phyloP scores from a whole-genome alignment of 2,329 filamentous ascomycete species.

The Colletotrichum lindemuthianum region DNA sequence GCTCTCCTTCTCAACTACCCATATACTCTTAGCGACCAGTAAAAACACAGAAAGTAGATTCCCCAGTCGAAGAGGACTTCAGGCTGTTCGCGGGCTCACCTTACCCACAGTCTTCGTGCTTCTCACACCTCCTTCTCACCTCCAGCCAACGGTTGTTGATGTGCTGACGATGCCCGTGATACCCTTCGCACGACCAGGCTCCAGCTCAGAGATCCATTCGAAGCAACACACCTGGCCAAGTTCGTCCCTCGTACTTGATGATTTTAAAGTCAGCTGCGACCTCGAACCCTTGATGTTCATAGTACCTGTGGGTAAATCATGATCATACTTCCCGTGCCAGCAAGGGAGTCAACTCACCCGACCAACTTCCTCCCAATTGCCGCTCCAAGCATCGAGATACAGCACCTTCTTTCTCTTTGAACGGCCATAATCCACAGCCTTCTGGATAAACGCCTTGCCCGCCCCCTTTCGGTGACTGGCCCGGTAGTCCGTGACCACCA shows the following conservation, averaged over 20 bases:
- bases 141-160: too few species aligned
- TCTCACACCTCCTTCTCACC: too few species aligned
- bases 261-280: not conserved
- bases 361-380: constrained; percentile 39
- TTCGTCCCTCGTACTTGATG: not conserved
- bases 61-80: too few species aligned
- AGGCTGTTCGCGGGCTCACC: too few species aligned
- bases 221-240: not conserved
- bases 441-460: constrained; percentile 30
- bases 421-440: constrained; percentile 22
- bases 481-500: constrained; percentile 37
- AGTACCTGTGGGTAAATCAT: not conserved
- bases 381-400: constrained; percentile 43
- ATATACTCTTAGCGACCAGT: too few species aligned
- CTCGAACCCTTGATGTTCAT: constrained; percentile 4
- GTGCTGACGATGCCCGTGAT: too few species aligned
- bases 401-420: constrained; percentile 35
- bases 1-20: too few species aligned
- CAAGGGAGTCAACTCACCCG: not conserved
- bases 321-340: not conserved
- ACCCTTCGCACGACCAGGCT: too few species aligned
- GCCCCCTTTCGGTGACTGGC: constrained; percentile 22
- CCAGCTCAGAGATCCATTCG: not conserved
- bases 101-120: too few species aligned
- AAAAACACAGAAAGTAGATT: too few species aligned